Evolutionary conservation across 1,139 yeast genomes (phyloP).

Genomic region (Yamadazyma jaroonii): DNA sequence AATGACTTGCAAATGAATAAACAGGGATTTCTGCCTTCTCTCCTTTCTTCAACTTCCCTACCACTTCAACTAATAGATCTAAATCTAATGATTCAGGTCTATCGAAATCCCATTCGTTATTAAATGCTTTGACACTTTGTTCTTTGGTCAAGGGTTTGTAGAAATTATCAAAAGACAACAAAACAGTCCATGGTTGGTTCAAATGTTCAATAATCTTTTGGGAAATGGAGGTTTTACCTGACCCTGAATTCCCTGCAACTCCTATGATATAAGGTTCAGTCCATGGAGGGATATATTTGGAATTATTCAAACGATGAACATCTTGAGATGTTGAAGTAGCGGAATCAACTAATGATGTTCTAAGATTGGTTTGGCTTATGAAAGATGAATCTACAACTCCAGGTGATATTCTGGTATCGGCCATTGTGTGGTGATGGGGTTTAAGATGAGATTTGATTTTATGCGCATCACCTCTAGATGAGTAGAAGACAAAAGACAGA

Average conservation of each 20-base stretch:
- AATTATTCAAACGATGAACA: constrained; percentile 4
- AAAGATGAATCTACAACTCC: constrained; percentile 5
- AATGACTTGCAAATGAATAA: constrained; percentile 77
- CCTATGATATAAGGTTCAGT: constrained; percentile 93
- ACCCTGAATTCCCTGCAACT: constrained; percentile 91
- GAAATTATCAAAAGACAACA: constrained; percentile 86
- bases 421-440: no score
- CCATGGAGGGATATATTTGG: constrained; percentile 84
- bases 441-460: neutral
- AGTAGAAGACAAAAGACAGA: constrained; percentile 10
- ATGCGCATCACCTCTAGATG: constrained; percentile 1
- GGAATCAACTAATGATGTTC: neutral
- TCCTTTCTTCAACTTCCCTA: constrained; percentile 60
- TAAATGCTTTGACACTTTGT: constrained; percentile 62
- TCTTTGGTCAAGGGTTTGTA: constrained; percentile 69
- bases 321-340: neutral
- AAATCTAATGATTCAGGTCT: constrained; percentile 79
- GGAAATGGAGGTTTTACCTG: constrained; percentile 94
- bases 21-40: constrained; percentile 70
- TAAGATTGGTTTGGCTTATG: neutral
- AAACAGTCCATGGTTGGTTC: constrained; percentile 95
- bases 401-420: constrained; percentile 10
- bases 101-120: constrained; percentile 77
- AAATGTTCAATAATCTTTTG: constrained; percentile 75
- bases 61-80: constrained; percentile 64